Conservation (phyloP, 2,329 filamentous ascomycete species). For the Phaeophleospora eucalypticola region DNA sequence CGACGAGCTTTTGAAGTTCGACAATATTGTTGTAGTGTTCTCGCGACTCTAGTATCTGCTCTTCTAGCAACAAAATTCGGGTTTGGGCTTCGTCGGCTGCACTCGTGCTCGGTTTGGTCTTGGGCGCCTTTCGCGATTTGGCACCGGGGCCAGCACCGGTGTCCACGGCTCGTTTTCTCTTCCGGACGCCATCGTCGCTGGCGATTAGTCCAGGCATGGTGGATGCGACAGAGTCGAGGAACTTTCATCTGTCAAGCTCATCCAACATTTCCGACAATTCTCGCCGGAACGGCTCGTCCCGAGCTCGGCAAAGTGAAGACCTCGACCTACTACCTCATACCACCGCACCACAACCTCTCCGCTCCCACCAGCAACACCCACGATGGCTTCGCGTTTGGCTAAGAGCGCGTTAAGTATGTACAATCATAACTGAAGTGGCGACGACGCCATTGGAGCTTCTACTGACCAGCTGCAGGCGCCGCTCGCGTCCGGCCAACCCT, state of each 20-base stretch:
- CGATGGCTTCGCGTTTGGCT: constrained; percentile 97
- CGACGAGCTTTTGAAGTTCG: constrained; percentile 56
- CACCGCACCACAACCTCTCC: constrained; percentile 30
- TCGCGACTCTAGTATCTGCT: constrained; percentile 76
- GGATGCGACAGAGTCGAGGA: constrained; percentile 1
- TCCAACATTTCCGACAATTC: constrained; percentile 1
- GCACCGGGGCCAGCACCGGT: constrained; percentile 22
- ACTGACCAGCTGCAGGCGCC: constrained; percentile 61
- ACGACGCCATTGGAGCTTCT: constrained; percentile 15
- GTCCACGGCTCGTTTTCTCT: constrained; percentile 39
- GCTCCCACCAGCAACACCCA: constrained; percentile 45
- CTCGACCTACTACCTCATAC: constrained; percentile 22
- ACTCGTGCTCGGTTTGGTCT: constrained; percentile 31
- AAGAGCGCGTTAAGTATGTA: constrained; percentile 82
- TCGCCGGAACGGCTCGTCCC: constrained; percentile 8
- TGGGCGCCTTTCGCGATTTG: constrained; percentile 36
- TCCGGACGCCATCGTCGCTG: constrained; percentile 33
- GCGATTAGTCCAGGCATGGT: constrained; percentile 35
- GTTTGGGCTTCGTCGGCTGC: constrained; percentile 45
- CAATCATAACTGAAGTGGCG: neutral
- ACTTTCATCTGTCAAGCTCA: constrained; percentile 2
- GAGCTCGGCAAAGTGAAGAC: constrained; percentile 3
- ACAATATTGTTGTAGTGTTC: constrained; percentile 91
- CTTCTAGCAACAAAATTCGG: constrained; percentile 70
- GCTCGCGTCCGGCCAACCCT: constrained; percentile 67